phyloP scores from a whole-genome alignment of 768 basidiomycete species.

The Leccinum broughii region DNA sequence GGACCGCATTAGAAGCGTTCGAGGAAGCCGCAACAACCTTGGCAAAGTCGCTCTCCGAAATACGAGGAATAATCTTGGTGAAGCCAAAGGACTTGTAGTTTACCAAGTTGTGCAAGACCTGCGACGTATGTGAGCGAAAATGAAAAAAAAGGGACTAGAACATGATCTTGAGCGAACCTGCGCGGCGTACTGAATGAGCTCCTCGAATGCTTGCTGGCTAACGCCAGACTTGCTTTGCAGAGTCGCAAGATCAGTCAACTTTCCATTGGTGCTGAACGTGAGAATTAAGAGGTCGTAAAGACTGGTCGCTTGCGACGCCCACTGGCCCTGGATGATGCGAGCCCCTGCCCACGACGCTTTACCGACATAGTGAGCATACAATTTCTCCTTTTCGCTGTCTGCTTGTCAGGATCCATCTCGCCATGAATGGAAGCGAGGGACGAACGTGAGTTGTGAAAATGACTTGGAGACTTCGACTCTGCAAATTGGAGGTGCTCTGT shows the following conservation, averaged over 20 bases:
- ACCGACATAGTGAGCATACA: conserved; percentile 72
- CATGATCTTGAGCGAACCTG: conserved; percentile 49
- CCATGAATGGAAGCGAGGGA: conserved; percentile 1
- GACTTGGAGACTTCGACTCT: conserved; percentile 65
- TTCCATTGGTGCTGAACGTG: conserved; percentile 61
- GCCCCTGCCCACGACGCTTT: conserved; percentile 83
- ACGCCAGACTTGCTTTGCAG: conserved; percentile 58
- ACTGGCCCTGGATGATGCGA: conserved; percentile 81
- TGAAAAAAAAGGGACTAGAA: accelerated
- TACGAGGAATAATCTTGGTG: conserved; percentile 81
- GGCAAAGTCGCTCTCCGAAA: conserved; percentile 60
- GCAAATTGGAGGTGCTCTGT: conserved; percentile 75
- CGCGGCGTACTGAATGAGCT: conserved; percentile 66
- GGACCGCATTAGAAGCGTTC: conserved; percentile 52
- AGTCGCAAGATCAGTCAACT: conserved; percentile 53
- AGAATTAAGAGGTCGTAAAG: conserved; percentile 73
- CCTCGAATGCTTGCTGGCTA: conserved; percentile 61
- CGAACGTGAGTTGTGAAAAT: conserved; percentile 67
- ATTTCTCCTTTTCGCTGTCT: conserved; percentile 69
- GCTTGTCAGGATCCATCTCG: conserved; percentile 3
- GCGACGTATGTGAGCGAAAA: neutral
- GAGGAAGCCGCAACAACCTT: conserved; percentile 60
- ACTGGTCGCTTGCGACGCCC: conserved; percentile 68
- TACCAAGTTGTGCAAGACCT: conserved; percentile 45
- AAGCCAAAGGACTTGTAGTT: conserved; percentile 85